These are phyloP conservation scores for Closterium sp. DNA, from an alignment of 139 green algal genomes.

Conservation along the genomic window DNA sequence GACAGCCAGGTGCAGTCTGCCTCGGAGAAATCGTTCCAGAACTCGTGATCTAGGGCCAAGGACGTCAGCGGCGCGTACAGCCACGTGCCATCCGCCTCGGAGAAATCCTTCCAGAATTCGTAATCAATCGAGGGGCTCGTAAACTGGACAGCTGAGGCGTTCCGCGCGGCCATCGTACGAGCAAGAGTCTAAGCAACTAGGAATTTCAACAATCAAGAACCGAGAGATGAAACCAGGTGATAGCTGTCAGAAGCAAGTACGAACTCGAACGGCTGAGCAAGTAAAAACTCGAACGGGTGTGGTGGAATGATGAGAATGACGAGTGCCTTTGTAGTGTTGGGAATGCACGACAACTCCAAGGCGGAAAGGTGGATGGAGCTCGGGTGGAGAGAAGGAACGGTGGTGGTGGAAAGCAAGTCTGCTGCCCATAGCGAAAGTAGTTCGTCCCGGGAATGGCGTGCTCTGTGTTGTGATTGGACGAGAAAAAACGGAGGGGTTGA, in stretches of 20 bases:
- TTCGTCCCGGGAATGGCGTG: not conserved
- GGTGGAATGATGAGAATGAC: not conserved
- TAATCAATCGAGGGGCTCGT: not conserved
- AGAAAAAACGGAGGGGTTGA: no score
- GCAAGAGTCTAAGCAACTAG: not conserved
- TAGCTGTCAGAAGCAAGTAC: no score
- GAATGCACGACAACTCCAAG: no score
- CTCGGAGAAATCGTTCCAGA: not conserved
- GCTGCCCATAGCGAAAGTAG: not conserved
- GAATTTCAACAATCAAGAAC: not conserved
- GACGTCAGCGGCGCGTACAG: not conserved
- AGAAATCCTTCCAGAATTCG: not conserved
- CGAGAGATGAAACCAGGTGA: not conserved
- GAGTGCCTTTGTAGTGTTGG: not conserved
- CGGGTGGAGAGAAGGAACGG: no score
- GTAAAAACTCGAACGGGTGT: no score
- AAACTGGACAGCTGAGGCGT: not conserved
- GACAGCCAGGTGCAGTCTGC: not conserved
- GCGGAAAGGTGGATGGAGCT: not conserved
- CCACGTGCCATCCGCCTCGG: not conserved
- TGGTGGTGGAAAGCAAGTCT: not conserved
- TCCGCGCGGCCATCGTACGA: not conserved
- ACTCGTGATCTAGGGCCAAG: not conserved
- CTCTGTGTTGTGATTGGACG: not conserved
- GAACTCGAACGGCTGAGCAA: no score